Evolutionary conservation across 140 eudicot species (phyloP).

Genomic region (Bidens hawaiensis): DNA sequence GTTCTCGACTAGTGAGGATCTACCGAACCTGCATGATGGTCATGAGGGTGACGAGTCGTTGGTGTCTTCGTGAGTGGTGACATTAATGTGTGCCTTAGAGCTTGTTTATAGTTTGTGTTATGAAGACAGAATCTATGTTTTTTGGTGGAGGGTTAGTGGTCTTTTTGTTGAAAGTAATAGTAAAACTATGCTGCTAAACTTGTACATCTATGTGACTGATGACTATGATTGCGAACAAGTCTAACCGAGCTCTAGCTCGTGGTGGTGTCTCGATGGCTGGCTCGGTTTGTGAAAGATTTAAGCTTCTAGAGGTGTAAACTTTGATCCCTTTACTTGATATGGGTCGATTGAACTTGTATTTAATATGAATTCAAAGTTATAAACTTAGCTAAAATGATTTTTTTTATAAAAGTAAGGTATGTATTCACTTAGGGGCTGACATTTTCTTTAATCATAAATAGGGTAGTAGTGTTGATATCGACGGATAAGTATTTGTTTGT

Average conservation of each 20-base stretch:
- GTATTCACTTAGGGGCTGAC: no score
- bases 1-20: constrained; percentile 33
- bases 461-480: no score
- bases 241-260: background rate
- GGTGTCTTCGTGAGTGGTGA: constrained; percentile 1
- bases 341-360: no score
- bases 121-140: background rate
- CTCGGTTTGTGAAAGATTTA: background rate
- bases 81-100: background rate
- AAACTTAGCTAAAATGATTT: no score
- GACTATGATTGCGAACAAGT: background rate
- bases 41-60: constrained; percentile 6
- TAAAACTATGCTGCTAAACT: background rate
- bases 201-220: background rate
- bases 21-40: constrained; percentile 28
- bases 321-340: background rate
- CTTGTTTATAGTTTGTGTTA: background rate
- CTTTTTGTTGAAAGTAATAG: background rate
- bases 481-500: no score
- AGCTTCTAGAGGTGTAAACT: background rate
- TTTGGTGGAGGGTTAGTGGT: background rate
- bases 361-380: no score
- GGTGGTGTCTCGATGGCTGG: background rate
- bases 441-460: no score
- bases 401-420: no score